Evolutionary conservation across 768 basidiomycete species (phyloP).

Genomic region (Pleurotus tuoliensis): DNA sequence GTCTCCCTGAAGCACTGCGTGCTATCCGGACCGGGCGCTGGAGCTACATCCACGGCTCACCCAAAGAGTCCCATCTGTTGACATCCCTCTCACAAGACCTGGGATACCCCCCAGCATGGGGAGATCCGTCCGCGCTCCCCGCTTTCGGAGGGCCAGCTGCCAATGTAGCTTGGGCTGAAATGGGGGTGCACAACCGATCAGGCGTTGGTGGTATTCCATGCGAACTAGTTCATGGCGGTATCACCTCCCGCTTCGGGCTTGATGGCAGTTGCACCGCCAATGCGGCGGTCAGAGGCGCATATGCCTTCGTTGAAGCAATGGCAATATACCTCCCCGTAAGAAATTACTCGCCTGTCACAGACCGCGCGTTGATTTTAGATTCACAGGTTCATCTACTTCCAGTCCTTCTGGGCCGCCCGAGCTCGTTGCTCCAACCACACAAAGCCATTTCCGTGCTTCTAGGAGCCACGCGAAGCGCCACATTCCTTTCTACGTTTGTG

Average conservation of each 20-base stretch:
- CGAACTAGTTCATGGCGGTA: slow-evolving; percentile 64
- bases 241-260: slow-evolving; percentile 42
- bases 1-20: slow-evolving; percentile 52
- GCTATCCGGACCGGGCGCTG: slow-evolving; percentile 50
- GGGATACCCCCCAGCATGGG: slow-evolving; percentile 60
- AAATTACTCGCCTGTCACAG: slow-evolving; percentile 8
- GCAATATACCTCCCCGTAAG: slow-evolving; percentile 71
- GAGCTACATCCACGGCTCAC: slow-evolving; percentile 50
- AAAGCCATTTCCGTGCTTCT: slow-evolving; percentile 38
- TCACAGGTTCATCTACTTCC: slow-evolving; percentile 69
- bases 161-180: slow-evolving; percentile 45
- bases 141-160: slow-evolving; percentile 57
- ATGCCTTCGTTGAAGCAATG: slow-evolving; percentile 60
- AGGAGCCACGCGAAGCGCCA: slow-evolving; percentile 58
- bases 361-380: not conserved
- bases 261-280: slow-evolving; percentile 57
- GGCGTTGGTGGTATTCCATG: slow-evolving; percentile 74
- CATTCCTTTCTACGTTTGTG: slow-evolving; percentile 71
- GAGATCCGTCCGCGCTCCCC: slow-evolving; percentile 55
- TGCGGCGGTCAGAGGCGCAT: slow-evolving; percentile 43
- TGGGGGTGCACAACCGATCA: slow-evolving; percentile 49
- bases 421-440: slow-evolving; percentile 41
- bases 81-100: slow-evolving; percentile 47
- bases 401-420: slow-evolving; percentile 55
- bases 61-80: slow-evolving; percentile 36